Percentiles rank a stretch among this genome's conserved stretches.
Conservation (phyloP, 805 yeast species). For the Lipomyces spencermartinsiae region DNA sequence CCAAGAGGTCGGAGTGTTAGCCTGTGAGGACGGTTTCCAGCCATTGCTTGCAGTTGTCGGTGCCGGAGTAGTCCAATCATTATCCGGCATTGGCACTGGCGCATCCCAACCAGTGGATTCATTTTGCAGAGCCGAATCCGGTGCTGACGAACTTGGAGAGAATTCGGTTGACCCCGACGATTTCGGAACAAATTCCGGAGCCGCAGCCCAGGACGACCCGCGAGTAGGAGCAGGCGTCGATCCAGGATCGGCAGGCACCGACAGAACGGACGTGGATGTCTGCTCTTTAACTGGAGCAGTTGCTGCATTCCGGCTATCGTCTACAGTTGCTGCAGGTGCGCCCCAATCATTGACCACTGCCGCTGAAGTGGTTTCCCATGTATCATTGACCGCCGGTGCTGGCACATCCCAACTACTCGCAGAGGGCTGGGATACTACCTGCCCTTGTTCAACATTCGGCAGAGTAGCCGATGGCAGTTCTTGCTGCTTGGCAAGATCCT, state of each 20-base stretch:
- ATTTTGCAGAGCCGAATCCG: background rate
- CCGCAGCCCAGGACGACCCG: background rate
- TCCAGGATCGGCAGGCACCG: background rate
- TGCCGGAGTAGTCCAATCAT: background rate
- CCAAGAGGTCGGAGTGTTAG: background rate
- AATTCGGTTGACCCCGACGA: background rate
- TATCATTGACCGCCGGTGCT: background rate
- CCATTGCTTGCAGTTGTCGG: background rate
- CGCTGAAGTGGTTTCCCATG: background rate
- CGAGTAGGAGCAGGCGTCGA: background rate
- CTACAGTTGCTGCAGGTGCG: background rate
- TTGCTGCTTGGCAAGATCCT: background rate
- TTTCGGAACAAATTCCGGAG: background rate
- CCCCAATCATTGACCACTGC: too few species aligned
- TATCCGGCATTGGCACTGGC: background rate
- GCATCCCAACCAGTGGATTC: background rate
- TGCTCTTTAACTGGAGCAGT: background rate
- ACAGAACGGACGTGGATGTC: background rate
- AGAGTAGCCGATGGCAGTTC: background rate
- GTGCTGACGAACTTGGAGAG: background rate
- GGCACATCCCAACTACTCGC: background rate
- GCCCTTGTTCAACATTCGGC: background rate
- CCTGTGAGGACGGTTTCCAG: background rate
- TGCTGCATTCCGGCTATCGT: background rate
- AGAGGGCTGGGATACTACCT: background rate